Percentiles rank a stretch among this genome's conserved stretches.
Conservation (phyloP, 1,284 basidiomycete genomes). For the Rhodotorula sp. region DNA sequence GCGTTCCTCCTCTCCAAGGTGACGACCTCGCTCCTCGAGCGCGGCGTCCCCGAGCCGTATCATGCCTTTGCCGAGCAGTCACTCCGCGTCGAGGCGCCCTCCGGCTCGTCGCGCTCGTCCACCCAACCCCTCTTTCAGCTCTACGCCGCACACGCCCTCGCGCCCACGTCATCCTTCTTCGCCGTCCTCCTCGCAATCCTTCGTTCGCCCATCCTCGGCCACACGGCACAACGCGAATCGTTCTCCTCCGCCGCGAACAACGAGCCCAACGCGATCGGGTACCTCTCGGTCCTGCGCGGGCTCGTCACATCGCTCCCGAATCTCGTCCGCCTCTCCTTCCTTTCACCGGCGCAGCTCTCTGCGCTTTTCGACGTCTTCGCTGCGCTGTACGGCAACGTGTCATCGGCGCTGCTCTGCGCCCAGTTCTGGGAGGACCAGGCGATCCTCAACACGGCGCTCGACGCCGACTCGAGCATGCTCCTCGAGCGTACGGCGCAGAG, state of each 20-base stretch:
- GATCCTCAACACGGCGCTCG: conserved; percentile 56
- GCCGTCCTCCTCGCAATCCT: conserved; percentile 46
- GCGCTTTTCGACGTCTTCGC: conserved; percentile 74
- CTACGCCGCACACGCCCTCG: conserved; percentile 50
- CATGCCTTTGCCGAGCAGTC: conserved; percentile 38
- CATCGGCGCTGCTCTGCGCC: conserved; percentile 64
- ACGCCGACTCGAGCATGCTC: conserved; percentile 9
- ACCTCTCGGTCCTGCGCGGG: conserved; percentile 79
- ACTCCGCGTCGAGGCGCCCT: conserved; percentile 36
- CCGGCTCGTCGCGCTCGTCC: conserved; percentile 3
- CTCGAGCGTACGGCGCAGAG: conserved; percentile 21
- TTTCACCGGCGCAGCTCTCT: conserved; percentile 73
- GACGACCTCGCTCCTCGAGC: conserved; percentile 47
- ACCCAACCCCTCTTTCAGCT: conserved; percentile 50
- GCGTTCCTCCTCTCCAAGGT: conserved; percentile 63
- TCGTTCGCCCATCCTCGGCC: conserved; percentile 47
- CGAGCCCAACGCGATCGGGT: conserved; percentile 77
- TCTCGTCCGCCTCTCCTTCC: conserved; percentile 68
- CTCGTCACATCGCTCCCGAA: conserved; percentile 58
- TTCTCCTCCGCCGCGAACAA: conserved; percentile 56
- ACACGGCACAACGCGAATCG: conserved; percentile 23
- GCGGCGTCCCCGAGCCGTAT: conserved; percentile 39
- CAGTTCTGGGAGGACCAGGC: conserved; percentile 64
- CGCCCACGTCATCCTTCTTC: conserved; percentile 48
- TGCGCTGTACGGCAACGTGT: conserved; percentile 74